These are phyloP conservation scores for Verticillium longisporum DNA, from an alignment of 2,329 filamentous ascomycete species.

Conservation along the genomic window DNA sequence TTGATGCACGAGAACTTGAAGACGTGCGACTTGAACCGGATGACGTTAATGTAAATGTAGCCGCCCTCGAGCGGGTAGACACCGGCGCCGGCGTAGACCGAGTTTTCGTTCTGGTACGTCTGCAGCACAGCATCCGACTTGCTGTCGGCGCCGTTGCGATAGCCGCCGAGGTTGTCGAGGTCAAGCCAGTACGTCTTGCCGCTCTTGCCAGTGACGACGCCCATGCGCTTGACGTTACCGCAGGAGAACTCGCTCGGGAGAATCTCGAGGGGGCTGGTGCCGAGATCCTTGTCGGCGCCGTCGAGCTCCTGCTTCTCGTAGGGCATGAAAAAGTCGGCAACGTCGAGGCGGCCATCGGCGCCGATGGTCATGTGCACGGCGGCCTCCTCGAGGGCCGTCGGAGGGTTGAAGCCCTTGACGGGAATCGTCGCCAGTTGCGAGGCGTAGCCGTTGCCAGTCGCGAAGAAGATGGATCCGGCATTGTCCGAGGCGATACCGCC, in stretches of 20 bases:
- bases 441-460: slow-evolving; percentile 30
- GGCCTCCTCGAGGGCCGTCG: slow-evolving; percentile 34
- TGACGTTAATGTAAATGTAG: slow-evolving; percentile 42
- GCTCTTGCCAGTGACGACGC: slow-evolving; percentile 41
- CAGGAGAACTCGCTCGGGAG: slow-evolving; percentile 33
- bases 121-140: slow-evolving; percentile 34
- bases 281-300: slow-evolving; percentile 42
- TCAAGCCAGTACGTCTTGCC: slow-evolving; percentile 38
- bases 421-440: slow-evolving; percentile 27
- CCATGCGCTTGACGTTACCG: slow-evolving; percentile 35
- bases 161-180: slow-evolving; percentile 29
- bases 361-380: slow-evolving; percentile 34
- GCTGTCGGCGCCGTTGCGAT: slow-evolving; percentile 22
- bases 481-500: slow-evolving; percentile 28
- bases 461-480: slow-evolving; percentile 27
- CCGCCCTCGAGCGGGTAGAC: slow-evolving; percentile 40
- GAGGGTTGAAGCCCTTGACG: slow-evolving; percentile 27
- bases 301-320: slow-evolving; percentile 42
- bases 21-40: slow-evolving; percentile 46
- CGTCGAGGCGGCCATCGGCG: slow-evolving; percentile 29
- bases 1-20: slow-evolving; percentile 49
- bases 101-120: slow-evolving; percentile 33
- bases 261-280: slow-evolving; percentile 34
- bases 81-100: slow-evolving; percentile 36
- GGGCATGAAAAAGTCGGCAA: slow-evolving; percentile 47